Percentiles rank a stretch among this genome's conserved stretches.
These are phyloP conservation scores for Heliamphora exappendiculata DNA, from an alignment of 148 eudicot species.

Conservation along the genomic window DNA sequence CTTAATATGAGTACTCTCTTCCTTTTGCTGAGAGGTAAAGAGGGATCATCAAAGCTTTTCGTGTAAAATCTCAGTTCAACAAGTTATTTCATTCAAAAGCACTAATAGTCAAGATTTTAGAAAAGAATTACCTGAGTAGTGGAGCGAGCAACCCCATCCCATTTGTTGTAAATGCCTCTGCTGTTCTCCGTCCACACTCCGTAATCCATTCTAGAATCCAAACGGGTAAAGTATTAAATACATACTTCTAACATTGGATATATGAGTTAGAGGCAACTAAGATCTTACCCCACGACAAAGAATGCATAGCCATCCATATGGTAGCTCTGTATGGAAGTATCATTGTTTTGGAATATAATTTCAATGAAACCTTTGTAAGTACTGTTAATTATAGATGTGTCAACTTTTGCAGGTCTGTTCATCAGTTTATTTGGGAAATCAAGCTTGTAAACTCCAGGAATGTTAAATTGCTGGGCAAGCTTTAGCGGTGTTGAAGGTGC, in stretches of 20 bases:
- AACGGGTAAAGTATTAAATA: conserved; percentile 8
- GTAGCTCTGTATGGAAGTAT: conserved; percentile 64
- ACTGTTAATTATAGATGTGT: conserved; percentile 79
- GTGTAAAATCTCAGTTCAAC: not conserved
- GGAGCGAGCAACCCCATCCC: conserved; percentile 96
- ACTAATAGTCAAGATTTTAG: not conserved
- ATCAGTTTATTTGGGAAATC: conserved; percentile 82
- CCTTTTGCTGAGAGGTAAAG: not conserved
- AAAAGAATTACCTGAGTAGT: conserved; percentile 58
- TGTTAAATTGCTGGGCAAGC: conserved; percentile 79
- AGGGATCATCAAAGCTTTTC: not conserved
- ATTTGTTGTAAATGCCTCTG: conserved; percentile 73
- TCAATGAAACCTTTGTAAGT: conserved; percentile 88
- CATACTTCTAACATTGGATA: not conserved
- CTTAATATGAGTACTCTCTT: not conserved
- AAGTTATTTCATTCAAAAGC: not conserved
- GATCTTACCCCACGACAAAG: conserved; percentile 90
- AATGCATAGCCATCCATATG: conserved; percentile 95
- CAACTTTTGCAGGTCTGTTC: conserved; percentile 74
- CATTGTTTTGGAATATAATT: conserved; percentile 85
- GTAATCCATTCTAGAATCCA: conserved; percentile 62
- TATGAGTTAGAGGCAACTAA: not conserved
- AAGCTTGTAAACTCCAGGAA: conserved; percentile 80
- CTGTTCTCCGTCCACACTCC: conserved; percentile 94
- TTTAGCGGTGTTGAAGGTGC: conserved; percentile 81